Conservation (phyloP, 164 flowering plant genomes). For the Taxillus chinensis region DNA sequence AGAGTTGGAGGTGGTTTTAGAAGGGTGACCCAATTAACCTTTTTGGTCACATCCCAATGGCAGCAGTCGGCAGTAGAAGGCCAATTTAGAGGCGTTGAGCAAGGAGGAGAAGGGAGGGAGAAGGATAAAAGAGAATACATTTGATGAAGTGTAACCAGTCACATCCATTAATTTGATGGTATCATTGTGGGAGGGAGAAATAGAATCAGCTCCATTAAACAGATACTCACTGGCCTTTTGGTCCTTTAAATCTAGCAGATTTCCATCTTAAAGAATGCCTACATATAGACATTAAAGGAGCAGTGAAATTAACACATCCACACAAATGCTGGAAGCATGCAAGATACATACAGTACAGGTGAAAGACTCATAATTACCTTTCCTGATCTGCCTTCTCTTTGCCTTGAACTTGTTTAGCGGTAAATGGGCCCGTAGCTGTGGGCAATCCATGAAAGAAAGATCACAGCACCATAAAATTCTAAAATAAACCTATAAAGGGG, state of each 20-base stretch:
- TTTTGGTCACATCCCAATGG: too few species aligned
- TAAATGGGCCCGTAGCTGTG: constrained; percentile 9
- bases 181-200: too few species aligned
- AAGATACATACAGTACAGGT: too few species aligned
- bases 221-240: constrained; percentile 10
- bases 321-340: neutral
- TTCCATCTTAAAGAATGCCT: constrained; percentile 15
- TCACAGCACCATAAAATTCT: neutral
- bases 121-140: too few species aligned
- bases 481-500: too few species aligned
- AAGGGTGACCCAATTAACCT: neutral
- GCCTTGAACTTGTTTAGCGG: constrained; percentile 8
- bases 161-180: too few species aligned
- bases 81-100: too few species aligned
- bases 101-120: too few species aligned
- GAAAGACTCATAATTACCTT: constrained; percentile 10
- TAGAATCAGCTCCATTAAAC: constrained; percentile 13
- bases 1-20: neutral
- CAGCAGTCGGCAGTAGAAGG: too few species aligned
- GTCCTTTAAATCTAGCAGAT: constrained; percentile 17
- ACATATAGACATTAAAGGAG: neutral
- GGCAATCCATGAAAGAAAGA: neutral
- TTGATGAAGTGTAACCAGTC: too few species aligned
- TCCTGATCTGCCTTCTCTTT: constrained; percentile 10
- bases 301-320: neutral